Evolutionary conservation across 2,329 filamentous ascomycete species (phyloP).

Genomic region (Paracamarosporium sp.): DNA sequence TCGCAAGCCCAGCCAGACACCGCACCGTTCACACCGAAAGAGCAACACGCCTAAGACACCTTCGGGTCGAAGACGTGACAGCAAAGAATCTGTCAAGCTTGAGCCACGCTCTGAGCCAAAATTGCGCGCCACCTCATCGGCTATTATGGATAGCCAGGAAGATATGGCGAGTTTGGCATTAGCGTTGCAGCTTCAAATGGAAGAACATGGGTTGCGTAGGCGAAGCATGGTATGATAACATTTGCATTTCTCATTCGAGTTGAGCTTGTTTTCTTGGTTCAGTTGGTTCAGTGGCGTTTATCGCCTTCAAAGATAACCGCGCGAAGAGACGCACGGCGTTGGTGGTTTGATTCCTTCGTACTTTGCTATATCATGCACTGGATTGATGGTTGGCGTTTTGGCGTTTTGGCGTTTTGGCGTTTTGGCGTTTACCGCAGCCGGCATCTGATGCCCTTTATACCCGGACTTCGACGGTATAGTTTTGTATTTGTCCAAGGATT

Average conservation of each 20-base stretch:
- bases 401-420: constrained; percentile 10
- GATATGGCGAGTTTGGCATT: constrained; percentile 38
- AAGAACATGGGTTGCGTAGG: constrained; percentile 38
- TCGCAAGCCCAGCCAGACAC: constrained; percentile 31
- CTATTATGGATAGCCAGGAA: constrained; percentile 18
- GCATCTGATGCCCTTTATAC: constrained; percentile 12
- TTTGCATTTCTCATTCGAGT: not conserved
- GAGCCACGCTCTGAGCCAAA: constrained; percentile 22
- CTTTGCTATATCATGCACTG: not conserved
- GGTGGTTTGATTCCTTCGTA: not conserved
- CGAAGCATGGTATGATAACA: constrained; percentile 23
- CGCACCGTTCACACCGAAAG: constrained; percentile 22
- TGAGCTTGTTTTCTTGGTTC: not conserved
- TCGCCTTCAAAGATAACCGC: not conserved
- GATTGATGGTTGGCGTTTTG: constrained; percentile 4
- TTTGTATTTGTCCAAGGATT: constrained; percentile 8
- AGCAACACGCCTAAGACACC: constrained; percentile 39
- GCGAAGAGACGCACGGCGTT: not conserved
- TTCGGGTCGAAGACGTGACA: constrained; percentile 26
- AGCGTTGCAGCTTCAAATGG: constrained; percentile 37
- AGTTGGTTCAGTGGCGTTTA: constrained; percentile 1
- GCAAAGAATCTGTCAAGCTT: constrained; percentile 36
- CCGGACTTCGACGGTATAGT: constrained; percentile 12
- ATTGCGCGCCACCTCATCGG: constrained; percentile 11
- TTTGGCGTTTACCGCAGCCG: constrained; percentile 7